phyloP scores from a whole-genome alignment of 345 rosid species.

The Populus pruinosa region DNA sequence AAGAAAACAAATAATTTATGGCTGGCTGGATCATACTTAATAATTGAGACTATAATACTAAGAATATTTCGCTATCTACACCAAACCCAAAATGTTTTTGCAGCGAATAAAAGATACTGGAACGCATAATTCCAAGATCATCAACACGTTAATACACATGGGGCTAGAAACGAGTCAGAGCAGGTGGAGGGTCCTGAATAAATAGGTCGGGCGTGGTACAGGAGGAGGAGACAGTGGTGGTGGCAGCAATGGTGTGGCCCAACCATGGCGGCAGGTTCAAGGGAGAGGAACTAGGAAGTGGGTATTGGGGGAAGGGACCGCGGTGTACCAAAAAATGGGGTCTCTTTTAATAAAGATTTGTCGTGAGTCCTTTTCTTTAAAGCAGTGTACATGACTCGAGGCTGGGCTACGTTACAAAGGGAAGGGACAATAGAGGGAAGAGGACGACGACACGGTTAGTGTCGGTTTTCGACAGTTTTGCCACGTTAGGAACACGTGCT shows the following conservation, averaged over 20 bases:
- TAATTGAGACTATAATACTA: too few relatives aligned
- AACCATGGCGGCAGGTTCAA: background rate
- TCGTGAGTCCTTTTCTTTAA: background rate
- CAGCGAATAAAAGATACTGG: background rate
- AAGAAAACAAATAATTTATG: too few relatives aligned
- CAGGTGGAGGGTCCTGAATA: background rate
- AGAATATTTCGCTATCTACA: background rate
- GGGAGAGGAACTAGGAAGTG: background rate
- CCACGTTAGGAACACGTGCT: conserved; percentile 48
- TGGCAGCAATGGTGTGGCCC: background rate
- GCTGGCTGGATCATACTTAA: too few relatives aligned
- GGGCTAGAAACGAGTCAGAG: background rate
- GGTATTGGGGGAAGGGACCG: background rate
- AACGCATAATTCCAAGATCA: background rate
- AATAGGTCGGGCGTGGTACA: background rate
- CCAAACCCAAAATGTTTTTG: background rate
- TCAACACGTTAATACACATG: background rate
- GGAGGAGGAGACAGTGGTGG: background rate
- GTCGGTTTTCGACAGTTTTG: conserved; percentile 40
- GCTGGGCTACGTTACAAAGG: background rate
- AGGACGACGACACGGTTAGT: conserved; percentile 15
- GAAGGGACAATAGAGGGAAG: background rate
- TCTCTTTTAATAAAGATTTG: background rate
- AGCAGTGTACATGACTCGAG: background rate
- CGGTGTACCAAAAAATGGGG: background rate